A percentile compares a stretch with the other conserved stretches of the same genome.
Conservation (phyloP, 73 alveolate genomes). For the Tetrahymena thermophila region DNA sequence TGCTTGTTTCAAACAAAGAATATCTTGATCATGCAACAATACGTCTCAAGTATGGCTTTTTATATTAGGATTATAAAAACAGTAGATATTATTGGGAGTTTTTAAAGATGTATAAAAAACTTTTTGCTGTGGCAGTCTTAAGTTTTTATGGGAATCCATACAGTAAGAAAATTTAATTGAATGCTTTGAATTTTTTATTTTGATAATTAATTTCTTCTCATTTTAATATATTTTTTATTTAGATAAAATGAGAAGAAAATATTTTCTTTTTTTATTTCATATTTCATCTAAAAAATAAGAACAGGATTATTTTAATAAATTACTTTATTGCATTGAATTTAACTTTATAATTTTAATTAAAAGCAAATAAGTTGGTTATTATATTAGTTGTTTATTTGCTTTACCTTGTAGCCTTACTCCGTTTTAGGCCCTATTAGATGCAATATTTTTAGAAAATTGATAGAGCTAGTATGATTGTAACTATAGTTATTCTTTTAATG, state of each 20-base stretch:
- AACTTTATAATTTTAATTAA: neutral
- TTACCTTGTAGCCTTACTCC: neutral
- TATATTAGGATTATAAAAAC: neutral
- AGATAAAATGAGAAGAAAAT: neutral
- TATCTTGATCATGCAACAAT: neutral
- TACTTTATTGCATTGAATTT: no score
- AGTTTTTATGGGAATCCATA: neutral
- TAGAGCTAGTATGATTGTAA: neutral
- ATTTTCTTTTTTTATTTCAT: no score
- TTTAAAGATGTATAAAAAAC: neutral
- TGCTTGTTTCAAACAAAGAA: neutral
- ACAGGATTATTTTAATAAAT: no score
- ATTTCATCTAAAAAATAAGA: no score
- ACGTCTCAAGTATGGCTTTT: neutral
- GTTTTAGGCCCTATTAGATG: neutral
- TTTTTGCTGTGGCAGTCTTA: neutral
- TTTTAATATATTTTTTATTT: neutral
- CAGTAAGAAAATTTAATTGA: neutral
- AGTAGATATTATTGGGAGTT: neutral
- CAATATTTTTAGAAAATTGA: neutral
- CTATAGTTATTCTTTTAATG: neutral
- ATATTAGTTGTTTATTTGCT: neutral
- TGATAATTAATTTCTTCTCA: neutral
- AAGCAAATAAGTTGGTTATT: neutral
- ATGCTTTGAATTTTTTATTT: neutral